Percentiles rank a stretch among this genome's conserved stretches.
Evolutionary conservation across 345 rosid species (phyloP).

Genomic region (Eucalyptus polybractea): DNA sequence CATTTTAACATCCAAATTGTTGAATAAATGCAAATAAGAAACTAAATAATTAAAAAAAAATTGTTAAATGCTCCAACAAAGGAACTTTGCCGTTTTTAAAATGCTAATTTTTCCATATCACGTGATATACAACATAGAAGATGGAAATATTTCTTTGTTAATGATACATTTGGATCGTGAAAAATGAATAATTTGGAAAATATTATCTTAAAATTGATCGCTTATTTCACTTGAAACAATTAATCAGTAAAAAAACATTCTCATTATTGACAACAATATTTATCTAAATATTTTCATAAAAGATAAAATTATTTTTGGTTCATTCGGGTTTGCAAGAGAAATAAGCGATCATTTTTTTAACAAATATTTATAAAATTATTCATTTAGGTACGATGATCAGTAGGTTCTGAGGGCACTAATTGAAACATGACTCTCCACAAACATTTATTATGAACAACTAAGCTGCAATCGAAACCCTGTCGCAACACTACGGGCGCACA

Average conservation of each 20-base stretch:
- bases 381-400: too few relatives aligned
- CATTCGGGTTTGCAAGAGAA: rapidly evolving
- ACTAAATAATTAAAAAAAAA: neutral
- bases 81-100: neutral
- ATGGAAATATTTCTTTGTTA: neutral
- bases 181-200: too few relatives aligned
- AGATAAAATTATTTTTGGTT: too few relatives aligned
- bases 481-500: neutral
- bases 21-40: neutral
- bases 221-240: rapidly evolving
- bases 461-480: neutral
- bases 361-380: too few relatives aligned
- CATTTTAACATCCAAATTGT: neutral
- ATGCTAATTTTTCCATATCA: neutral
- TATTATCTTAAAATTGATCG: too few relatives aligned
- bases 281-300: too few relatives aligned
- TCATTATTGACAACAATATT: too few relatives aligned
- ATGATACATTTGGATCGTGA: rapidly evolving
- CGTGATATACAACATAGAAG: neutral
- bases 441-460: neutral
- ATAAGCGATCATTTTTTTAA: neutral
- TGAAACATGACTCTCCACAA: neutral
- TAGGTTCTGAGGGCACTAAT: neutral
- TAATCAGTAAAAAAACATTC: too few relatives aligned
- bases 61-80: neutral